These are phyloP conservation scores for Polygonum maritimum DNA, from an alignment of 148 eudicot species.

Conservation along the genomic window DNA sequence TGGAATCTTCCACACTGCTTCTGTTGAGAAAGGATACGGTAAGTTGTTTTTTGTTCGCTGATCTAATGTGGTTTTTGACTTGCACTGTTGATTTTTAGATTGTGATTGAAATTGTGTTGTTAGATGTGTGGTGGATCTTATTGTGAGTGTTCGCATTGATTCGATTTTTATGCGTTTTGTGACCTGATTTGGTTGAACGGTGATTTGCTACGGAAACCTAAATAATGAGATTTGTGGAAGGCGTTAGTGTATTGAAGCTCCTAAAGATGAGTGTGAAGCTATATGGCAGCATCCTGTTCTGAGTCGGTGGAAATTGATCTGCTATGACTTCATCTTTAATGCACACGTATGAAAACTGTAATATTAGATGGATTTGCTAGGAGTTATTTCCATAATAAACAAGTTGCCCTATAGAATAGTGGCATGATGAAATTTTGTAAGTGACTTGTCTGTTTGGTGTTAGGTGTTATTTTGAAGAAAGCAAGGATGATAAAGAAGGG, in stretches of 20 bases:
- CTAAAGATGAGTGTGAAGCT: not conserved
- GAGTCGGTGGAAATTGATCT: not conserved
- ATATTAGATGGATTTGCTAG: not conserved
- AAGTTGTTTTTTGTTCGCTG: constrained; percentile 8
- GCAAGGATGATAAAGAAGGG: constrained; percentile 76
- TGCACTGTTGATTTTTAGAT: constrained; percentile 8
- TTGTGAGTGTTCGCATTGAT: constrained; percentile 8
- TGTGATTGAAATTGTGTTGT: not conserved
- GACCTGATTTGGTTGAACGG: not conserved
- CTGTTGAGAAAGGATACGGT: constrained; percentile 56
- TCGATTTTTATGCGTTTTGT: not conserved
- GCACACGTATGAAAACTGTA: not conserved
- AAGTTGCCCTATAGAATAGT: not conserved
- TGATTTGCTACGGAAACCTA: not conserved
- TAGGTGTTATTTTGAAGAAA: constrained; percentile 76
- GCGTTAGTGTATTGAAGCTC: not conserved
- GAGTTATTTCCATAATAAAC: not conserved
- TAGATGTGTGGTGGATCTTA: constrained; percentile 1
- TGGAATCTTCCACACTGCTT: constrained; percentile 74
- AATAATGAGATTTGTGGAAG: not conserved
- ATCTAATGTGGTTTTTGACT: not conserved
- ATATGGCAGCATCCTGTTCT: not conserved
- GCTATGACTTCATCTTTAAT: not conserved
- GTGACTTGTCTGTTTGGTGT: constrained; percentile 15
- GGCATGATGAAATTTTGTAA: not conserved